Percentiles rank a stretch among this genome's conserved stretches.
These are phyloP conservation scores for Pistacia atlantica DNA, from an alignment of 345 rosid genomes.

Conservation along the genomic window DNA sequence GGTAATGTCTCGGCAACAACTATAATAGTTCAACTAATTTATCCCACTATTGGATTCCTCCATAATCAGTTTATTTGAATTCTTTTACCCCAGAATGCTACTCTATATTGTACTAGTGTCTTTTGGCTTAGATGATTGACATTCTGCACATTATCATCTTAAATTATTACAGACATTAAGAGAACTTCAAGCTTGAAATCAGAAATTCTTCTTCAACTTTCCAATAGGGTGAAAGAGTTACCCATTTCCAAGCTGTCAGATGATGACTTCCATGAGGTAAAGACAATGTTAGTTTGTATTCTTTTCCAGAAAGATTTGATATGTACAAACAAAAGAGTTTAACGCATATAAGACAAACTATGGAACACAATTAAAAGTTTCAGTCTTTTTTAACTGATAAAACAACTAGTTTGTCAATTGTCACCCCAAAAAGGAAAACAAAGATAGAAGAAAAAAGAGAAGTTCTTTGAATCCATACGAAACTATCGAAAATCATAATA, in stretches of 20 bases:
- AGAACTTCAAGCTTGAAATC: slow-evolving; percentile 17
- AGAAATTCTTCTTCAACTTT: slow-evolving; percentile 43
- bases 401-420: too few species aligned
- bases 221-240: slow-evolving; percentile 34
- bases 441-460: too few species aligned
- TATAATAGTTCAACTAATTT: neutral
- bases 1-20: slow-evolving; percentile 33
- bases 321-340: neutral
- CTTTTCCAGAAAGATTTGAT: neutral
- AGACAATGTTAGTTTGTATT: neutral
- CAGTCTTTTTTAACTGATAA: too few species aligned
- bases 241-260: slow-evolving; percentile 43
- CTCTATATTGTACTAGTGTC: neutral
- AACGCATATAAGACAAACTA: too few species aligned
- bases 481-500: neutral
- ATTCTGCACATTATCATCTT: slow-evolving; percentile 9
- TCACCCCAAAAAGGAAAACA: too few species aligned
- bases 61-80: too few species aligned
- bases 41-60: neutral
- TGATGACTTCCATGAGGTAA: slow-evolving; percentile 52
- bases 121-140: neutral
- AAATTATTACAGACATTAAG: slow-evolving; percentile 39
- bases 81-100: neutral
- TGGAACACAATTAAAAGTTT: too few species aligned
- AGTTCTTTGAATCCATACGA: neutral